A percentile compares a stretch with the other conserved stretches of the same genome.
Evolutionary conservation across 1,139 yeast species (phyloP).

Genomic region (Suzukiozyma palmioleophila): DNA sequence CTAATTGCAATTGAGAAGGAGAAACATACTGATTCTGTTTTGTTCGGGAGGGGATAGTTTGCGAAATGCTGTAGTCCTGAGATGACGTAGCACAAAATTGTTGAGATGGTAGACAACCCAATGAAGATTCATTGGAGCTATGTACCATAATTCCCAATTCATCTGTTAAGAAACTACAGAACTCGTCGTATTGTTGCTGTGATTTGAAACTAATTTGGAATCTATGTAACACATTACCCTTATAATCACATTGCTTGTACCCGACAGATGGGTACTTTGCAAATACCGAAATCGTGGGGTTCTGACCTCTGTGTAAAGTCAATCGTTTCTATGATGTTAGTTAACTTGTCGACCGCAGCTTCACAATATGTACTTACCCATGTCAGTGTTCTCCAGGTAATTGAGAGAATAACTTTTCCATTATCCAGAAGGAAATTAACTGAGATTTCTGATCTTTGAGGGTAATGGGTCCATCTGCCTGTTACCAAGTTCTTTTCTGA

Average conservation of each 20-base stretch:
- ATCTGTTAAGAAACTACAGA: constrained; percentile 5
- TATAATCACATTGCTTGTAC: constrained; percentile 16
- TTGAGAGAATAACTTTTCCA: constrained; percentile 9
- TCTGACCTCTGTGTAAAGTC: constrained; percentile 9
- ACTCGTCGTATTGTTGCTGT: background rate
- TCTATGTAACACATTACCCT: constrained; percentile 16
- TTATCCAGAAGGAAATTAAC: constrained; percentile 13
- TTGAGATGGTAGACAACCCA: constrained; percentile 1
- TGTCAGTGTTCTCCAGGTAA: constrained; percentile 20
- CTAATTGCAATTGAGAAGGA: too few species aligned
- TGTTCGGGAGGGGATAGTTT: too few species aligned
- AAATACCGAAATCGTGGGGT: constrained; percentile 15
- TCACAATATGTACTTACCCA: constrained; percentile 21
- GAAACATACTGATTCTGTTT: too few species aligned
- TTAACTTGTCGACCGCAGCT: too few species aligned
- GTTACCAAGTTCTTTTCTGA: constrained; percentile 1
- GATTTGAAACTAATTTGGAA: constrained; percentile 17
- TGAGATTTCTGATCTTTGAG: constrained; percentile 22
- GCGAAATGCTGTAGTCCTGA: too few species aligned
- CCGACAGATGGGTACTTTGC: constrained; percentile 23
- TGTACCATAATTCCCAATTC: constrained; percentile 8
- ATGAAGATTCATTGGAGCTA: constrained; percentile 3
- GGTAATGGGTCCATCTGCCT: constrained; percentile 21
- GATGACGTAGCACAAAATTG: too few species aligned
- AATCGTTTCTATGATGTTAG: constrained; percentile 14